Base-by-base conservation (phyloP, 495 filamentous ascomycete genomes). In the Penicillium pancosmium region DNA sequence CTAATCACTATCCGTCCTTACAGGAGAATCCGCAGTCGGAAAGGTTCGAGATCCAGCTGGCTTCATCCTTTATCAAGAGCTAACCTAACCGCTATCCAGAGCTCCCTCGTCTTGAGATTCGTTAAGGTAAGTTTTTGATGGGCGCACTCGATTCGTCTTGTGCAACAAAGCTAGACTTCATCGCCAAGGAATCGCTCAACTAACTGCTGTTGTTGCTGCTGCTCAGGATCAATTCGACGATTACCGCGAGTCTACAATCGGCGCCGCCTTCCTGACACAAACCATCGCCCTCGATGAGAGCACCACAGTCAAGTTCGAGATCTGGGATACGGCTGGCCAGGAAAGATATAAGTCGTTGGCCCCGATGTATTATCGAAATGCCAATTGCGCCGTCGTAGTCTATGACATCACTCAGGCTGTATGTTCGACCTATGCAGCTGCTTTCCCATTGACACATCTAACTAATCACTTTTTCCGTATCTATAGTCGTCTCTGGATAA, bases 321-420 rank as follows among this genome's bases (percentile, higher is more conserved):
- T 98, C 70, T 98, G 94, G 94, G 94, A 98, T 78, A 98, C 94
- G 18, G 94, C 94, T 48, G 94, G 94, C 55, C 94, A 98, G 80
- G 94, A 98, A 71, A 84, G 94, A 65, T 98, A 97, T 80, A 98
- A 97, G 83, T 97, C 93, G 6, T 79, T 98, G 61, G 95, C 94
- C 50, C 94, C 94, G 54, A 98, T 98, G 94, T 98, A 98, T 80
- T 98, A 98, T 75, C 83, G 94, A 63, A 98, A 98, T 74, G 94
- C 94, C 44, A 97, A 98, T 85, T 97, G 94, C 75, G 94, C 94
- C 18, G 93, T 98, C 38, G 94, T 98, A 25, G 94, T 98, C 59
- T 98, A 98, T 77, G 94, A 98, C 77, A 97, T 98, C 70, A 97
- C 94, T 52, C 94, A 98, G 86, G 91, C 95, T 60, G 94, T 98